A percentile compares a stretch with the other conserved stretches of the same genome.
phyloP scores from a whole-genome alignment of 345 rosid genomes.

The Leavenworthia alabamica region DNA sequence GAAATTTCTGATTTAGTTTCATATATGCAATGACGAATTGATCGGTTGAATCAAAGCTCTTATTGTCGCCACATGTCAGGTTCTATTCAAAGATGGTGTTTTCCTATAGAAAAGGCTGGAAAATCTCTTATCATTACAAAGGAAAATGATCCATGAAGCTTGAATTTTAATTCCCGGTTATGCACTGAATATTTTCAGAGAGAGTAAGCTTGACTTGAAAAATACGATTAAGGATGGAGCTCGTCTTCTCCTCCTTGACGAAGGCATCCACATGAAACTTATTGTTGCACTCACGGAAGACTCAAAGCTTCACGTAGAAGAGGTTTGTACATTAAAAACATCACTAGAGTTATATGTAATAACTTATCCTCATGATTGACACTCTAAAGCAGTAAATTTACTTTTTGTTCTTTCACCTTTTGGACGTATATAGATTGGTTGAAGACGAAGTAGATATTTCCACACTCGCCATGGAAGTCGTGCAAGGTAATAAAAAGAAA shows the following conservation, averaged over 20 bases:
- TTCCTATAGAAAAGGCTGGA: slow-evolving; percentile 95
- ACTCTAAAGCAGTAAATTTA: slow-evolving; percentile 13
- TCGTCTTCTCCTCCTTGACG: slow-evolving; percentile 76
- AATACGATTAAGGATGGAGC: slow-evolving; percentile 93
- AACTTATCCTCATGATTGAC: background rate
- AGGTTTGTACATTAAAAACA: slow-evolving; percentile 41
- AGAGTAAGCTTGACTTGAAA: slow-evolving; percentile 68
- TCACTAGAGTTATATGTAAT: background rate
- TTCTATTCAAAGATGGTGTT: slow-evolving; percentile 77
- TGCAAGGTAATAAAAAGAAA: slow-evolving; percentile 44
- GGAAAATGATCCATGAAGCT: slow-evolving; percentile 46
- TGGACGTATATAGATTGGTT: slow-evolving; percentile 76
- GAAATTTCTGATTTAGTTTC: slow-evolving; percentile 1
- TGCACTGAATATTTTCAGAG: slow-evolving; percentile 29
- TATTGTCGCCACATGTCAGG: slow-evolving; percentile 36
- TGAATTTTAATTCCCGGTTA: background rate
- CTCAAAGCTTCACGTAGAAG: slow-evolving; percentile 89
- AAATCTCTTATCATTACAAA: slow-evolving; percentile 83
- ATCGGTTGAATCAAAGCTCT: background rate
- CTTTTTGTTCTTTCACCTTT: slow-evolving; percentile 49
- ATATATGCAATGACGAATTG: background rate
- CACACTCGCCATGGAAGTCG: slow-evolving; percentile 65
- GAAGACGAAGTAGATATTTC: slow-evolving; percentile 76
- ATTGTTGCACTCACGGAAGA: slow-evolving; percentile 90
- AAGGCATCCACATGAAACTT: slow-evolving; percentile 85